Conservation (phyloP, 192 early-diverging fungal species). For the Coemansia sp. region DNA sequence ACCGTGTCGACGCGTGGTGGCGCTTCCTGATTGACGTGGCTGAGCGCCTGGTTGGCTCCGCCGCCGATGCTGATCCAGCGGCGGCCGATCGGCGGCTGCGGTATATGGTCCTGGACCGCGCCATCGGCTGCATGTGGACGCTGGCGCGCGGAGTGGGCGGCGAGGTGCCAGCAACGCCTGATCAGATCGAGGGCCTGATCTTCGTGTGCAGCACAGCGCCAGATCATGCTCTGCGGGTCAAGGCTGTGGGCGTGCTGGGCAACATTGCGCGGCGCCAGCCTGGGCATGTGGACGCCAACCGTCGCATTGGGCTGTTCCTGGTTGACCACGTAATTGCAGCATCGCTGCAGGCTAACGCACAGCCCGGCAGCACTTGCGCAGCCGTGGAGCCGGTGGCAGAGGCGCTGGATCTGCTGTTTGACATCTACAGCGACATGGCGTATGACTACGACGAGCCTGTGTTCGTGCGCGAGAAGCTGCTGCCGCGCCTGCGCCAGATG, state of each 20-base stretch:
- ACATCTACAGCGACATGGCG: constrained; percentile 79
- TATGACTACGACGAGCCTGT: constrained; percentile 85
- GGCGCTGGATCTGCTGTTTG: constrained; percentile 80
- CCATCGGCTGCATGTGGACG: constrained; percentile 75
- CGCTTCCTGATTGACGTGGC: constrained; percentile 59
- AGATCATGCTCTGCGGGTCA: constrained; percentile 53
- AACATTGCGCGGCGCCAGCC: constrained; percentile 70
- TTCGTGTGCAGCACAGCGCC: constrained; percentile 26
- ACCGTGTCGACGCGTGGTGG: constrained; percentile 53
- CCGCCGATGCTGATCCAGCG: constrained; percentile 50
- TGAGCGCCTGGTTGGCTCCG: constrained; percentile 50
- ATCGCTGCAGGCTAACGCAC: constrained; percentile 13
- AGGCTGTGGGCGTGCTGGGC: constrained; percentile 71
- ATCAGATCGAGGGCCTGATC: constrained; percentile 55
- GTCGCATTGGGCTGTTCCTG: constrained; percentile 64
- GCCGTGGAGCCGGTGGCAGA: constrained; percentile 57
- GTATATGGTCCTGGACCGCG: constrained; percentile 60
- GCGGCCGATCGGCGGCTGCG: constrained; percentile 56
- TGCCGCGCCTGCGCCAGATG: constrained; percentile 56
- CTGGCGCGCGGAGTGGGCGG: constrained; percentile 64
- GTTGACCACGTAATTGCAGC: constrained; percentile 42
- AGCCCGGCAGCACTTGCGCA: neutral
- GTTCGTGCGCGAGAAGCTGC: constrained; percentile 69
- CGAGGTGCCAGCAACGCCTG: constrained; percentile 49
- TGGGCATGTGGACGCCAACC: constrained; percentile 46